Evolutionary conservation across 164 flowering plant species (phyloP), one percentile per base, ranked within the genome.

Genomic region (Macadamia integrifolia): DNA sequence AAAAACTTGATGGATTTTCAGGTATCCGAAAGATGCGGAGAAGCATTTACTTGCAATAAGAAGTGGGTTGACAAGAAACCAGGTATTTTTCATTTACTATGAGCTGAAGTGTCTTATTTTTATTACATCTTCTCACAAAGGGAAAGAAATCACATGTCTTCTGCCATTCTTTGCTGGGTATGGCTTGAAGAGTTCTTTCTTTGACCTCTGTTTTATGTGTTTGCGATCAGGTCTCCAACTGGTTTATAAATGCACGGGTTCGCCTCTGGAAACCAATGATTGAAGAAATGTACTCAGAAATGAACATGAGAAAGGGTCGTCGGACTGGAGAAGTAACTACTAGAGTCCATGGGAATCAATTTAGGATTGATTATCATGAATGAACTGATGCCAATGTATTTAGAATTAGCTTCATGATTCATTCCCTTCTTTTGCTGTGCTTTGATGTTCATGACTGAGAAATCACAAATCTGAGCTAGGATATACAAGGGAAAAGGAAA

Each of bases 1-100:
- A 60, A 23, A 52, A 56, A 46, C 69, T 67, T 66, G 4, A 43
- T 74, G 60, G 1, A 31, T 74, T 79, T 63, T 78, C 81, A 94
- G 99, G 86, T 94, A 94, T 70, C 99, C 99, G 9, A 94, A 90
- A 68, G 99, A 94, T 75, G 80, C 97, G 29, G 98, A 94, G 84
- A 94, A 94, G 85, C 95, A 94, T 67, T 70, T 92, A 72, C 92
- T 94, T 55, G 96, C 99, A 15, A 68, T 88, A 18, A 84, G 79
- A 75, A 94, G 99, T 75, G 99, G 99, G 62, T 76, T 94, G 74
- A 88, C 99, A n/a, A 84, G 97, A 78, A 90, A 81, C 75, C 99
- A 94, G 96, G 99, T 92, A 62, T 17, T 43, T 68, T 15, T 6
- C 6, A 40, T 15, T 31, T 46, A 52, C 35, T 3, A 42, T 2